Base-by-base conservation (phyloP, 164 flowering plant species). In the Stephania yunnanensis region DNA sequence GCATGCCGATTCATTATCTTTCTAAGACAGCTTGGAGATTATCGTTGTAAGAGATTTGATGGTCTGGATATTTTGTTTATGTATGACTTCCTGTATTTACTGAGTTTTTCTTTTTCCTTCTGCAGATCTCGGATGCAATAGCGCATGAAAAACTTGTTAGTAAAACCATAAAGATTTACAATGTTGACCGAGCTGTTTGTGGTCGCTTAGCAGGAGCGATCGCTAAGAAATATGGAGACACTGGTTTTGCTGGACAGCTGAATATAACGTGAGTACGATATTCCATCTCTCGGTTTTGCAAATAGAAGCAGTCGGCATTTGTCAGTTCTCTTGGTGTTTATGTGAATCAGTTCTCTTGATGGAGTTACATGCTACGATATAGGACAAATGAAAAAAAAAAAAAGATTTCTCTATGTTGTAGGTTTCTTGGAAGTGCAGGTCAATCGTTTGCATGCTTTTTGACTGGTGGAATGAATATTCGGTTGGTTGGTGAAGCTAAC, bases 141-240 rank as follows among this genome's bases (percentile, higher is more conserved):
- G 94, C 88, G 61, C 85, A 92, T 76, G 97, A 96, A 77, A 92
- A 88, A 69, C 87, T 86, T 29, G 90, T 89, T 30, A 76, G 84
- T 72, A 91, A 94, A 86, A 86, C 92, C 13, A 72, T 90, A 20
- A 79, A 88, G 71, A 91, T 96, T 77, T 89, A 88, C 88, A 96
- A 96, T 81, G 87, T 90, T 61, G 98, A 94, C 78, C 96, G 98
- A 71, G 94, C 98, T 83, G 99, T 89, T 78, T 91, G 99, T 83
- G 99, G 99, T 11, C 97, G 99, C 77, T 73, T 94, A 73, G 92
- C 97, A 22, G 99, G 99, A 64, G 95, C 78, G 7, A 71, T 96
- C 78, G 99, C 99, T 50, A 94, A 92, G 87, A 94, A 89, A 81
- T 94, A 96, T 84, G 99, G 99, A 5, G 99, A 96, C 84, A 89